These are phyloP conservation scores for Tremella yokohamensis DNA, from an alignment of 768 basidiomycete genomes.

Conservation along the genomic window DNA sequence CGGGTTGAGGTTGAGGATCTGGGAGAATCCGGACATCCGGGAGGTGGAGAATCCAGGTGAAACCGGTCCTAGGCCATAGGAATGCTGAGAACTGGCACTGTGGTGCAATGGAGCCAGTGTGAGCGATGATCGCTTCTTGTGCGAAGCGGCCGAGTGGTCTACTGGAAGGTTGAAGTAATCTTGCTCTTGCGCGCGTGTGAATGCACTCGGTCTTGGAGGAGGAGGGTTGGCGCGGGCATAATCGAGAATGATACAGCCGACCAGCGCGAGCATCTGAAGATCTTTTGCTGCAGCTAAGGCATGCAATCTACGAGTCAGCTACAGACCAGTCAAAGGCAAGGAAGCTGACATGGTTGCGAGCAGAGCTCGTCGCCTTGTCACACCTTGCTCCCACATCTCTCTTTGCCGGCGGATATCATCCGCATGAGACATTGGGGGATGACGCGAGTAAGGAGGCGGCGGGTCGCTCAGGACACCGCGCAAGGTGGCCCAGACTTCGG, in stretches of 20 bases:
- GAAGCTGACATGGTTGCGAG: conserved; percentile 33
- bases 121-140: conserved; percentile 6
- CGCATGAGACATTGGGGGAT: conserved; percentile 18
- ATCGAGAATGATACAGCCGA: conserved; percentile 28
- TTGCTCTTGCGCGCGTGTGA: conserved; percentile 16
- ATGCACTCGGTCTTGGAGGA: conserved; percentile 17
- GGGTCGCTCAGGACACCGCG: conserved; percentile 31
- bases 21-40: conserved; percentile 35
- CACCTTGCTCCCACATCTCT: conserved; percentile 30
- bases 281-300: conserved; percentile 27
- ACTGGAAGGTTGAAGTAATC: conserved; percentile 41
- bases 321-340: neutral
- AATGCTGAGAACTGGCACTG: neutral
- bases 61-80: neutral
- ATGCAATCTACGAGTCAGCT: conserved; percentile 20
- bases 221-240: conserved; percentile 11
- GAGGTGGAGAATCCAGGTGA: conserved; percentile 3
- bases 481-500: conserved; percentile 35
- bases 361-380: conserved; percentile 21
- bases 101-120: conserved; percentile 16
- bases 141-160: conserved; percentile 10
- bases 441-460: conserved; percentile 36
- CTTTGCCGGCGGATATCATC: conserved; percentile 19
- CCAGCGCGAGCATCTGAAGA: conserved; percentile 41
- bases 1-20: conserved; percentile 28